A percentile compares a stretch with the other conserved stretches of the same genome.
Conservation (phyloP, 176 grass and related monocot genomes). For the barley (Hordeum vulgare) region DNA sequence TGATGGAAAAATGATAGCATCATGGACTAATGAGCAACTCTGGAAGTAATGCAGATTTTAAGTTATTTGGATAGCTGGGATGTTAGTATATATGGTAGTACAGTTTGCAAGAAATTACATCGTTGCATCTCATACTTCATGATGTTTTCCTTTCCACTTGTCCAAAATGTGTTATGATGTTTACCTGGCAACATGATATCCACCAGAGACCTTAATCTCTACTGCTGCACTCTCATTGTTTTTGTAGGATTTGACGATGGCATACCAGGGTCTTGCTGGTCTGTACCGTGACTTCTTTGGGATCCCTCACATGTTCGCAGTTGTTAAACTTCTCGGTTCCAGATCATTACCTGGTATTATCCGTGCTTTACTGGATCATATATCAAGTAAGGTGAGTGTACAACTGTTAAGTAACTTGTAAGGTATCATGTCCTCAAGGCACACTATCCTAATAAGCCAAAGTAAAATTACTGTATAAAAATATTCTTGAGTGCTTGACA, state of each 20-base stretch:
- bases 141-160: neutral
- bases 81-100: neutral
- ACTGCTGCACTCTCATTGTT: conserved; percentile 6
- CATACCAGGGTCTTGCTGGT: conserved; percentile 68
- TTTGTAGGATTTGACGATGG: conserved; percentile 86
- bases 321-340: conserved; percentile 88
- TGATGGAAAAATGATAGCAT: neutral
- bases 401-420: neutral
- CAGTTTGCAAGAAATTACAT: neutral
- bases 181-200: conserved; percentile 12
- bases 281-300: conserved; percentile 94
- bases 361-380: conserved; percentile 90
- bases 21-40: conserved; percentile 14
- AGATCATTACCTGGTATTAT: conserved; percentile 97
- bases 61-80: neutral
- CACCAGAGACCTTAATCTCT: neutral
- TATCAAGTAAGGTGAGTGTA: conserved; percentile 86
- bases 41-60: neutral
- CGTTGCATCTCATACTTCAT: conserved; percentile 1
- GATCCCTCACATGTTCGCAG: conserved; percentile 95
- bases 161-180: neutral
- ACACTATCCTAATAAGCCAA: conserved; percentile 2
- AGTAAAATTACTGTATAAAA: neutral
- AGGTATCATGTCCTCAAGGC: conserved; percentile 12
- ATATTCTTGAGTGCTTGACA: neutral